Percentiles rank a stretch among this genome's conserved stretches.
Evolutionary conservation across 176 grass and related monocot genomes (phyloP).

Genomic region (Dendrocalamus sinicus): DNA sequence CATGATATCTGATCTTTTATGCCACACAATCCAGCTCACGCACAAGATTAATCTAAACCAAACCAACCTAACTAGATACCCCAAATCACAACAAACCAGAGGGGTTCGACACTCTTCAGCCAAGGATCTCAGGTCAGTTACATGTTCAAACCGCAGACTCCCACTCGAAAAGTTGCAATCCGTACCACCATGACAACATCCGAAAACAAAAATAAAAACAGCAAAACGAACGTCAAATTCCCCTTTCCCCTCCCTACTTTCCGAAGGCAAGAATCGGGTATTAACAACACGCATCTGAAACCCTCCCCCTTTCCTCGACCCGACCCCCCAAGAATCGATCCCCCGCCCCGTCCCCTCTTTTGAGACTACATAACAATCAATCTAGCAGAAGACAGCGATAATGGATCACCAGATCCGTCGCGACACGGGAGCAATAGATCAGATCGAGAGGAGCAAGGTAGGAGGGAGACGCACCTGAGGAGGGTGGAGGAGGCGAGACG

Average conservation of each 20-base stretch:
- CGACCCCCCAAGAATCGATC: too few relatives aligned
- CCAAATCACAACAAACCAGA: not conserved
- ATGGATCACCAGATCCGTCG: slow-evolving; percentile 15
- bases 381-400: not conserved
- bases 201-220: not conserved
- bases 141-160: not conserved
- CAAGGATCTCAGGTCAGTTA: not conserved
- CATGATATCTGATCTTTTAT: not conserved
- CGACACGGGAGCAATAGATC: not conserved
- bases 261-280: not conserved
- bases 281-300: not conserved
- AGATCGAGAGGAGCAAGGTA: not conserved
- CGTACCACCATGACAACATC: not conserved
- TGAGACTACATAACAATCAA: too few relatives aligned
- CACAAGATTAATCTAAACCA: not conserved
- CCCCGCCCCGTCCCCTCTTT: not conserved
- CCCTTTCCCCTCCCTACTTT: too few relatives aligned
- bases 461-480: slow-evolving; percentile 26
- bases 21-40: too few relatives aligned
- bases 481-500: not conserved
- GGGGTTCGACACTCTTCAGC: not conserved
- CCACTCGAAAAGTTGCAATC: not conserved
- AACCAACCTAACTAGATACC: not conserved
- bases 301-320: too few relatives aligned
- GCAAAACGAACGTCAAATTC: not conserved